Evolutionary conservation across 2,329 filamentous ascomycete species (phyloP).

Genomic region (Pseudogymnoascus sp.): DNA sequence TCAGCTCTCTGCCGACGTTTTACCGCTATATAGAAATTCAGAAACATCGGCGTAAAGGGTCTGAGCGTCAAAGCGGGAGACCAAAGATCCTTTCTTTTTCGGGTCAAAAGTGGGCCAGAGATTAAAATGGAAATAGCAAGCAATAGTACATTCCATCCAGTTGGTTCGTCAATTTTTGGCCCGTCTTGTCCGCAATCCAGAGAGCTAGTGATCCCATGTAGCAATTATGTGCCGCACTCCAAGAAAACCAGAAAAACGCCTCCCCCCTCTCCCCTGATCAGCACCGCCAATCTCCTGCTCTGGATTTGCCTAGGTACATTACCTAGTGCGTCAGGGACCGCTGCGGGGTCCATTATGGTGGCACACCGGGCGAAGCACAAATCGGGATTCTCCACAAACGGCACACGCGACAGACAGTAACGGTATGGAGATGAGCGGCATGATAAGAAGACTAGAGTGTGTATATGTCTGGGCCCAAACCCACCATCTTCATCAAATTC

Average conservation of each 20-base stretch:
- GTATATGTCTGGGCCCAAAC: background rate
- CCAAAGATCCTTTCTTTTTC: background rate
- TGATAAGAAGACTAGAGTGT: background rate
- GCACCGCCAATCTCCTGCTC: background rate
- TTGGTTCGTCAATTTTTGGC: background rate
- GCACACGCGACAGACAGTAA: background rate
- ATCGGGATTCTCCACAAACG: background rate
- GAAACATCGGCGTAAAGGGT: background rate
- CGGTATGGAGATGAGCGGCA: background rate
- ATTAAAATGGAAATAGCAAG: background rate
- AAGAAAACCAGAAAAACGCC: background rate
- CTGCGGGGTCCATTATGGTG: background rate
- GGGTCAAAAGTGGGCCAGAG: background rate
- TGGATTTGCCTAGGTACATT: background rate
- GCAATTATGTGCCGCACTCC: constrained; percentile 2
- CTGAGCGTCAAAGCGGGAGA: background rate
- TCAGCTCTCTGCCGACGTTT: background rate
- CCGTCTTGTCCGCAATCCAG: background rate
- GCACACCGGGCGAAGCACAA: background rate
- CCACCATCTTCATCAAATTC: background rate
- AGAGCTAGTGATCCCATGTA: background rate
- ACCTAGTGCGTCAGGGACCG: background rate
- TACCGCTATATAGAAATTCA: background rate
- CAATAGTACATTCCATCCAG: background rate
- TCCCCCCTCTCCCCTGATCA: background rate